These are phyloP conservation scores for Kazachstania kunashirensis DNA, from an alignment of 805 yeast species.

Conservation along the genomic window DNA sequence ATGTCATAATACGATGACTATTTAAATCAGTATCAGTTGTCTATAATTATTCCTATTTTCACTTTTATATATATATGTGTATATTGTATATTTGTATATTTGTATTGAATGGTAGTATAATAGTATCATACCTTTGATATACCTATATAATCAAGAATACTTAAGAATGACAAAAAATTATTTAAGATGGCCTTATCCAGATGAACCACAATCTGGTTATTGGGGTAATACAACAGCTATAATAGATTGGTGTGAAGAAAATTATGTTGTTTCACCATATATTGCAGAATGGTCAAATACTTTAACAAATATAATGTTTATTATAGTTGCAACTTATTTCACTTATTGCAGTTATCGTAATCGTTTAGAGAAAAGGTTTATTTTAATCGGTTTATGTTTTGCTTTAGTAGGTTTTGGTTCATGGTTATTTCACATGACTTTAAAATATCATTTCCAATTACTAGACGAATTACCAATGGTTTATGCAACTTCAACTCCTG, in stretches of 20 bases:
- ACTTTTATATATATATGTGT: too few relatives aligned
- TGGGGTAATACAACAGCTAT: constrained; percentile 88
- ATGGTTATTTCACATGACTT: constrained; percentile 95
- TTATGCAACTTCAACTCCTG: constrained; percentile 92
- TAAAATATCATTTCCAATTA: constrained; percentile 78
- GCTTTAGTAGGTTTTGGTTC: constrained; percentile 85
- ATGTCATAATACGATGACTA: too few relatives aligned
- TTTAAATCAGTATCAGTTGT: too few relatives aligned
- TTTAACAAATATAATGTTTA: constrained; percentile 55
- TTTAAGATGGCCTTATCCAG: constrained; percentile 40
- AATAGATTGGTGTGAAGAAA: constrained; percentile 99
- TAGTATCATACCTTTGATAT: too few relatives aligned
- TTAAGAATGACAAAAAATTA: too few relatives aligned
- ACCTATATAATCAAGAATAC: too few relatives aligned
- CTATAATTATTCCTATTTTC: too few relatives aligned
- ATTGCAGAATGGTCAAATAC: constrained; percentile 90
- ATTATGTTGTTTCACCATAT: constrained; percentile 76
- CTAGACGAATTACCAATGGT: constrained; percentile 97
- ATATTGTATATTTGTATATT: too few relatives aligned
- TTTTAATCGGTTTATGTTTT: constrained; percentile 68
- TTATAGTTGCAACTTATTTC: constrained; percentile 52
- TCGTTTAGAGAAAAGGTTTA: constrained; percentile 58
- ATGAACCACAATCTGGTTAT: constrained; percentile 44
- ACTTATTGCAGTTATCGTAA: constrained; percentile 51
- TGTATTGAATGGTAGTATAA: too few relatives aligned